Base-by-base conservation (phyloP, 345 rosid species). In the Populus alba region DNA sequence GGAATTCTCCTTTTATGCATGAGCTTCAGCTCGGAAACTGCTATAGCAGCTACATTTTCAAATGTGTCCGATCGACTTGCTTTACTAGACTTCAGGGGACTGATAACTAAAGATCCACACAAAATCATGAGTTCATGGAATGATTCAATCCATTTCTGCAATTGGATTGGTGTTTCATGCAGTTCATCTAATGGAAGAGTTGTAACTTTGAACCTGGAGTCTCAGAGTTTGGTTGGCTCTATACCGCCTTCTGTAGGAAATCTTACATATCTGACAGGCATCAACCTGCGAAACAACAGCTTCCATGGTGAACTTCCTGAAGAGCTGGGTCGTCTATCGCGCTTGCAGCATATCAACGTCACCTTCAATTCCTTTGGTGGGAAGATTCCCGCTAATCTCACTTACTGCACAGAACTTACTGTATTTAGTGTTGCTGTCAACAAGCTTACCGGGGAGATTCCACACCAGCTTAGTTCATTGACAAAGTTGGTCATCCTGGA, bases 111-210 rank as follows among this genome's bases (percentile, higher is more conserved):
- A 49, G 84, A 81, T 65, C 81, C 84, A 15, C 39, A 45, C 16
- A 33, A 27, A 8, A 63, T 77, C 71, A 67, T 81, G 78, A 74
- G 47, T 51, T 81, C 81, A 2, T 77, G 81, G 84, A 74, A 81
- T 51, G 78, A 77, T 22, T 81, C 84, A 5, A 8, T 73, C 59
- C 77, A 78, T 69, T 77, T 81, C 78, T 77, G 84, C 75, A 77
- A 78, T 18, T 81, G 84, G 81, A 16, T 51, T 47, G 84, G 84
- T 37, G 78, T 77, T 63, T 77, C 72, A 5, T 81, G 84, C 78
- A 62, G 16, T 62, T 18, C 66, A 11, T 35, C 70, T 7, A 45
- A 25, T 29, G 41, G 51, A 1, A 73, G 84, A 51, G 84, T 77
- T 15, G 43, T 13, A 63, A 47, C 13, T 7, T 62, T 81, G 68